Conservation (phyloP, 1,139 yeast genomes). For the Protomyces macrosporus region DNA sequence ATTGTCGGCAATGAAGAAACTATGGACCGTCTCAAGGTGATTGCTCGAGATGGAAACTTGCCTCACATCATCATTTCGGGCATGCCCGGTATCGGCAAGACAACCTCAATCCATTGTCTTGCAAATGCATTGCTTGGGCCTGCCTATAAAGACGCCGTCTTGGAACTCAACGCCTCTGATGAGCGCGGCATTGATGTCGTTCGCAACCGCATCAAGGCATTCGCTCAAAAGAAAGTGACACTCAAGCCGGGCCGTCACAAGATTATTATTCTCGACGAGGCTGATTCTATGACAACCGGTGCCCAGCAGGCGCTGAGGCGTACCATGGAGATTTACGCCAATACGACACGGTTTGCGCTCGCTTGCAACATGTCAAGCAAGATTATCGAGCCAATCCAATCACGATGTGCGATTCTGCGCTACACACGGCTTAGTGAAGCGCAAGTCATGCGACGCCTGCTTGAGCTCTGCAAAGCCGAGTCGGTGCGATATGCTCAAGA, state of each 20-base stretch:
- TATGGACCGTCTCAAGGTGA: slow-evolving; percentile 71
- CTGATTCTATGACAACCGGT: slow-evolving; percentile 97
- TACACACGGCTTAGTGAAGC: slow-evolving; percentile 76
- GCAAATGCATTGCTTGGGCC: slow-evolving; percentile 79
- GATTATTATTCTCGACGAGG: slow-evolving; percentile 86
- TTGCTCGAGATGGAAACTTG: slow-evolving; percentile 90
- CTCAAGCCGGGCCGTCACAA: slow-evolving; percentile 74
- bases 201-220: slow-evolving; percentile 83
- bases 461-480: slow-evolving; percentile 67
- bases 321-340: slow-evolving; percentile 93
- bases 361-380: slow-evolving; percentile 94
- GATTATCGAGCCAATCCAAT: slow-evolving; percentile 92
- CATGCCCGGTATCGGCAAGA: slow-evolving; percentile 94
- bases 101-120: slow-evolving; percentile 86
- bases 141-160: slow-evolving; percentile 70
- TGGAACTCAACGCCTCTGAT: slow-evolving; percentile 92
- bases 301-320: slow-evolving; percentile 97
- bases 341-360: slow-evolving; percentile 92
- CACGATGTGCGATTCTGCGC: slow-evolving; percentile 91
- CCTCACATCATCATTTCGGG: slow-evolving; percentile 86
- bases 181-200: slow-evolving; percentile 92
- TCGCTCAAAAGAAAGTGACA: slow-evolving; percentile 86
- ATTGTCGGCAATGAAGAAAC: slow-evolving; percentile 94
- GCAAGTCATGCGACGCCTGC: slow-evolving; percentile 70
- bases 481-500: slow-evolving; percentile 75